Evolutionary conservation across 2,329 filamentous ascomycete species (phyloP).

Genomic region (Fusarium tricinctum): DNA sequence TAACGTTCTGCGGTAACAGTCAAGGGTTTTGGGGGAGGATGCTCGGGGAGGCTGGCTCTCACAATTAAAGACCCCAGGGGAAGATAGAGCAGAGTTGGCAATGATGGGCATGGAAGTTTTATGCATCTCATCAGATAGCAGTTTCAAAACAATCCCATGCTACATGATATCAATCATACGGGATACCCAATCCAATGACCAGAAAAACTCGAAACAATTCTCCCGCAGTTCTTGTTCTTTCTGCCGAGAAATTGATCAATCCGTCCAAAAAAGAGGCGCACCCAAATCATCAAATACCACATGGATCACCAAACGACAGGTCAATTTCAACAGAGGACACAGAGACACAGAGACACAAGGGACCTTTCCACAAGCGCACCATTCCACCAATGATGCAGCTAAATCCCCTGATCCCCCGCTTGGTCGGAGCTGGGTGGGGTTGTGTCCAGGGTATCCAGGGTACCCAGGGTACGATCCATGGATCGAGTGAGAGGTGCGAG

Average conservation of each 20-base stretch:
- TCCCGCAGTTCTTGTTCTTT: conserved; percentile 4
- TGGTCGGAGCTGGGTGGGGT: conserved; percentile 33
- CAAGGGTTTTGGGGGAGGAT: conserved; percentile 15
- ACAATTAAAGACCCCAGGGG: conserved; percentile 28
- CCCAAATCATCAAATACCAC: conserved; percentile 8
- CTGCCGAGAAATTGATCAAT: conserved; percentile 7
- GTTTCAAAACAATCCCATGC: conserved; percentile 6
- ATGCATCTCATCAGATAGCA: not conserved
- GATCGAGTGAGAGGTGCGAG: conserved; percentile 24
- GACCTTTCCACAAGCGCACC: conserved; percentile 41
- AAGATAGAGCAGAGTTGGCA: conserved; percentile 6
- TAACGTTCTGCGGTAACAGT: conserved; percentile 22
- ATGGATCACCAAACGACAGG: no score
- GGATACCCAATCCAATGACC: conserved; percentile 6
- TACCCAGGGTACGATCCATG: not conserved
- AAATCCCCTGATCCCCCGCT: conserved; percentile 32
- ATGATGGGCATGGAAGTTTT: not conserved
- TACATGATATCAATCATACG: not conserved
- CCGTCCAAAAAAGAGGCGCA: conserved; percentile 3
- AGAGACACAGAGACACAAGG: not conserved
- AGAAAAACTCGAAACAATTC: conserved; percentile 2
- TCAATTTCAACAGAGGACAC: no score
- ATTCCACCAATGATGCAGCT: conserved; percentile 44
- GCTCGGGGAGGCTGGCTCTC: conserved; percentile 15
- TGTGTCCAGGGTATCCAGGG: not conserved